Conservation (phyloP, 2,329 filamentous ascomycete genomes). For the Parafenestella ontariensis region DNA sequence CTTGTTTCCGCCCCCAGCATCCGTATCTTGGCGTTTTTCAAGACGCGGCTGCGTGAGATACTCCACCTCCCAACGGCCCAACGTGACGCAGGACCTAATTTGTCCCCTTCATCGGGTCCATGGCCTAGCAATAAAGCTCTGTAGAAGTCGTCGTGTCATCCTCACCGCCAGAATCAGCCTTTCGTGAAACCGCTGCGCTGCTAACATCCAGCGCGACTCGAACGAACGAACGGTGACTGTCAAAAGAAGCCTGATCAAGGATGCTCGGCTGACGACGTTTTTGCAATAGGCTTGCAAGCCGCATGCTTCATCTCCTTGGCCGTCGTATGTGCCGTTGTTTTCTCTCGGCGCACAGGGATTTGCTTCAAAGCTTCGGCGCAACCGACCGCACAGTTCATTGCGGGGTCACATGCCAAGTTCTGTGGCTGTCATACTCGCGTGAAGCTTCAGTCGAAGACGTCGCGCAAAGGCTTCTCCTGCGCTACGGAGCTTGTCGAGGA, state of each 20-base stretch:
- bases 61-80: not conserved
- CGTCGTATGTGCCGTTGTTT: conserved; percentile 26
- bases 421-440: conserved; percentile 30
- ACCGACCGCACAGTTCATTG: conserved; percentile 10
- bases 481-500: conserved; percentile 32
- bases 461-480: conserved; percentile 30
- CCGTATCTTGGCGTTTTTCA: conserved; percentile 6
- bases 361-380: conserved; percentile 30
- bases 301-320: conserved; percentile 36
- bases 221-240: conserved; percentile 23
- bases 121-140: not conserved
- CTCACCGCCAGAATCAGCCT: not conserved
- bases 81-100: not conserved
- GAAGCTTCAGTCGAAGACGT: conserved; percentile 28
- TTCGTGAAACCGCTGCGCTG: not conserved
- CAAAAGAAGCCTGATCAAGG: conserved; percentile 43
- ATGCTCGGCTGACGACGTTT: conserved; percentile 37
- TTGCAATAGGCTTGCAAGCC: conserved; percentile 34
- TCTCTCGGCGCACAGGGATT: conserved; percentile 27
- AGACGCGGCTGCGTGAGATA: not conserved
- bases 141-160: not conserved
- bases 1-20: conserved; percentile 3
- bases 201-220: not conserved
- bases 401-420: conserved; percentile 37
- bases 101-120: not conserved